Evolutionary conservation across 805 yeast genomes (phyloP).

Genomic region (Candida rishiriensis): DNA sequence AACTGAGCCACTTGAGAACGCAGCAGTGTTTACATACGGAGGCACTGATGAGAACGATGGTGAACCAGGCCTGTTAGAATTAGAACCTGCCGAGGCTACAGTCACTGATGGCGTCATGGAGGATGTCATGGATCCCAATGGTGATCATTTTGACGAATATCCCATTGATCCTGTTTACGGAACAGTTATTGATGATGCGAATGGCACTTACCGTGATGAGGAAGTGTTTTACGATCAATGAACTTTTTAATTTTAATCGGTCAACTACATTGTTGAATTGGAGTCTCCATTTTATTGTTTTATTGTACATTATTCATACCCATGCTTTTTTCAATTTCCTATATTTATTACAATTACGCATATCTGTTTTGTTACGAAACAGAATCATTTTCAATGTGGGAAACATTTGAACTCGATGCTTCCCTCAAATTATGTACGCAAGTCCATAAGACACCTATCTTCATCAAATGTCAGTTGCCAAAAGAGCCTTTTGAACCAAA

Average conservation of each 20-base stretch:
- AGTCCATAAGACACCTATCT: neutral
- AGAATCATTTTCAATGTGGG: no score
- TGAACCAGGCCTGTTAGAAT: neutral
- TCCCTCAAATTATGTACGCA: no score
- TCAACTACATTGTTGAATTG: no score
- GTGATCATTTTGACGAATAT: constrained; percentile 5
- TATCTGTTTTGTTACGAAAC: no score
- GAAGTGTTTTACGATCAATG: neutral
- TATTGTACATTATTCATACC: no score
- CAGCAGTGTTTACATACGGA: neutral
- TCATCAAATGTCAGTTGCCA: constrained; percentile 10
- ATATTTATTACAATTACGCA: no score
- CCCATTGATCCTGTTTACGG: constrained; percentile 11
- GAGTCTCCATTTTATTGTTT: no score
- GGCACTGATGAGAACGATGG: constrained; percentile 2
- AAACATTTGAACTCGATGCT: no score
- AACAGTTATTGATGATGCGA: no score
- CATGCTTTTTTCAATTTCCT: no score
- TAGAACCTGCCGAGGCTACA: constrained; percentile 6
- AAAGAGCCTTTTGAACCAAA: constrained; percentile 32
- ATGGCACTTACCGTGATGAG: neutral
- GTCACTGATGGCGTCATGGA: constrained; percentile 6
- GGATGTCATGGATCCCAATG: neutral
- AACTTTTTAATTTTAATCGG: neutral
- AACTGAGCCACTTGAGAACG: neutral